These are phyloP conservation scores for Xylariaceae sp. DNA, from an alignment of 2,329 filamentous ascomycete genomes.

Conservation along the genomic window DNA sequence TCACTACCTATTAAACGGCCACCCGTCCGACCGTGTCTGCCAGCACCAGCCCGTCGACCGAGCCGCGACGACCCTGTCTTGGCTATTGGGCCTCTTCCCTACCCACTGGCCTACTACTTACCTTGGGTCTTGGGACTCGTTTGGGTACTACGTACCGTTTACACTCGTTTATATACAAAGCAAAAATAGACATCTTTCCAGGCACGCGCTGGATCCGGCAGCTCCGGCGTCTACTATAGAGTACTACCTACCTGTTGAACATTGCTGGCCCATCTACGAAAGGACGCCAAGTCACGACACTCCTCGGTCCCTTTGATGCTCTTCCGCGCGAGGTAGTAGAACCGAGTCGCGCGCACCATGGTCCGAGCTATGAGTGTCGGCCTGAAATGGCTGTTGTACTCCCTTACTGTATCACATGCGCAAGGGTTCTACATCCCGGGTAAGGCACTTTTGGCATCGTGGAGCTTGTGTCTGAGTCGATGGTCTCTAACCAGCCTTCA, in stretches of 20 bases:
- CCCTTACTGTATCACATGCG: constrained; percentile 38
- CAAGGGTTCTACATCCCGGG: constrained; percentile 82
- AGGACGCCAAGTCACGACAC: neutral
- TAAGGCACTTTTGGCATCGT: constrained; percentile 30
- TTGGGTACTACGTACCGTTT: constrained; percentile 46
- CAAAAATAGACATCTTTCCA: no score
- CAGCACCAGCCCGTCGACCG: no score
- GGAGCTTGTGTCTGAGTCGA: neutral
- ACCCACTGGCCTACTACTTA: no score
- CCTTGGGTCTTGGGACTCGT: no score
- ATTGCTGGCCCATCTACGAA: no score
- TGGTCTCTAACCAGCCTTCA: neutral
- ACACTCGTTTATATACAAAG: constrained; percentile 49
- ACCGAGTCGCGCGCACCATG: constrained; percentile 15
- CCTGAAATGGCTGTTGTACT: constrained; percentile 39
- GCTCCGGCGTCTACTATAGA: no score
- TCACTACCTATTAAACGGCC: no score
- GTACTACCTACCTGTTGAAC: no score
- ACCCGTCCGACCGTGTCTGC: no score
- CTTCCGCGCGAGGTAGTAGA: neutral
- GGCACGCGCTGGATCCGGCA: no score
- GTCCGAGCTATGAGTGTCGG: constrained; percentile 14
- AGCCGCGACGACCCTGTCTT: no score
- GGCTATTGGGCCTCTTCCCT: no score
- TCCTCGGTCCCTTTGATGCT: neutral